These are phyloP conservation scores for Bryum argenteum DNA, from an alignment of 225 moss, liverwort and hornwort species.

Conservation along the genomic window DNA sequence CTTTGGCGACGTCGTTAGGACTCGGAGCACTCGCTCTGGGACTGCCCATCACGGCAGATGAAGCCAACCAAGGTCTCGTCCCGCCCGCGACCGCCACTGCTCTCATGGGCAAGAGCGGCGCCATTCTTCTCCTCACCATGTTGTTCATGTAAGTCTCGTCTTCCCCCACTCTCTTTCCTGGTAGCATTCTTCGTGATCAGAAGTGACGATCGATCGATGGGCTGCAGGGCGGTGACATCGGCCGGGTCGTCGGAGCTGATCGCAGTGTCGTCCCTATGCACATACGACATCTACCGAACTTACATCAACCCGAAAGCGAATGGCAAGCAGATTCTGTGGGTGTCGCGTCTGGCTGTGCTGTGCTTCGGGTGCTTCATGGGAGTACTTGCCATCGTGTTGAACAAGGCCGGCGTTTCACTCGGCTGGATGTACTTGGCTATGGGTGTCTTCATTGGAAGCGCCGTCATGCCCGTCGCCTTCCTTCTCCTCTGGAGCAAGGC, in stretches of 20 bases:
- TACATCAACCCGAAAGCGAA: conserved; percentile 79
- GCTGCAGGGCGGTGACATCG: conserved; percentile 81
- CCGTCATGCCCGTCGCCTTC: conserved; percentile 87
- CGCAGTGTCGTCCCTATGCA: conserved; percentile 78
- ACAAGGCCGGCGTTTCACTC: conserved; percentile 73
- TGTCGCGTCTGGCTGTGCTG: conserved; percentile 57
- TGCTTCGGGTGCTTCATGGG: conserved; percentile 81
- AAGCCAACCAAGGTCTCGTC: conserved; percentile 70
- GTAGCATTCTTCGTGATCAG: no score
- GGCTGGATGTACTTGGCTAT: conserved; percentile 96
- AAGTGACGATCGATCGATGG: no score
- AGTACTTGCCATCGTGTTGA: conserved; percentile 70
- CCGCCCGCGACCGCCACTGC: conserved; percentile 75
- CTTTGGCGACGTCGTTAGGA: conserved; percentile 74
- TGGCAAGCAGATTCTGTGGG: conserved; percentile 65
- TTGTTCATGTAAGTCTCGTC: conserved; percentile 65
- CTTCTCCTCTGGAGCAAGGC: conserved; percentile 82
- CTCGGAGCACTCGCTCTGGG: conserved; percentile 73
- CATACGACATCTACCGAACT: conserved; percentile 81
- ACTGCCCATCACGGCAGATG: conserved; percentile 60
- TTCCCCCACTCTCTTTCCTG: no score
- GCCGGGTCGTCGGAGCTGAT: conserved; percentile 84
- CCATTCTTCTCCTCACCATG: conserved; percentile 81
- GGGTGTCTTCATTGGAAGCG: conserved; percentile 84
- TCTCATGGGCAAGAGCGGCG: conserved; percentile 81